Conservation (phyloP, 2,329 filamentous ascomycete genomes). For the Neoarthrinium moseri region DNA sequence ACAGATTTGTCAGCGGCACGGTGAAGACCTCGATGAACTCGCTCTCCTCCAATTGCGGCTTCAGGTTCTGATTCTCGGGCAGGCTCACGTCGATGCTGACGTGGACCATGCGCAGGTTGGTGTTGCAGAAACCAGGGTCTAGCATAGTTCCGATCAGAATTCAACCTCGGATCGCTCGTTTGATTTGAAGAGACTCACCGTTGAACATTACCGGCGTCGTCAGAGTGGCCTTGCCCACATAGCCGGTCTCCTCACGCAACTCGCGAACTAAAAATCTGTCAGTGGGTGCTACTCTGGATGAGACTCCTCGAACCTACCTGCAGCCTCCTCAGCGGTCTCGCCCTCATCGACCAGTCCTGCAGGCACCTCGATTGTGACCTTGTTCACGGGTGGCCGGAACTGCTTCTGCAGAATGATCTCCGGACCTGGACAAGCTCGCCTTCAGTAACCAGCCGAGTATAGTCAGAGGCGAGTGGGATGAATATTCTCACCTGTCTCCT, state of each 20-base stretch:
- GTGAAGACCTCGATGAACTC: conserved; percentile 82
- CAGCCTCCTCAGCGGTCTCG: conserved; percentile 60
- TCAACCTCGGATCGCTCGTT: too few species aligned
- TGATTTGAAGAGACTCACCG: conserved; percentile 20
- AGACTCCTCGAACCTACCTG: too few species aligned
- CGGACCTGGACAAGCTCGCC: conserved; percentile 33
- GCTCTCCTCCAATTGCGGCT: conserved; percentile 71
- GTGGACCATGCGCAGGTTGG: conserved; percentile 69
- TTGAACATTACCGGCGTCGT: conserved; percentile 38
- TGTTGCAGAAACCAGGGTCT: conserved; percentile 66
- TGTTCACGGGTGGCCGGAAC: conserved; percentile 61
- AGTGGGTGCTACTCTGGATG: too few species aligned
- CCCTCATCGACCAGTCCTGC: conserved; percentile 63
- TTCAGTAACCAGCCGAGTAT: neutral
- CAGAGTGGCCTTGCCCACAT: conserved; percentile 51
- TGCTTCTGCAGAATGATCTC: conserved; percentile 66
- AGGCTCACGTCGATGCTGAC: conserved; percentile 68
- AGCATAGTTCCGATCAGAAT: neutral
- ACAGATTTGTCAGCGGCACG: conserved; percentile 62
- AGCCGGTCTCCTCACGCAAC: conserved; percentile 66
- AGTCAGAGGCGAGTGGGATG: neutral
- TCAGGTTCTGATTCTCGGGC: conserved; percentile 66
- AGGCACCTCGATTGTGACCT: conserved; percentile 61
- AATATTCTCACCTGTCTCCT: conserved; percentile 38
- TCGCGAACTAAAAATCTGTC: too few species aligned